Conservation (phyloP, 495 filamentous ascomycete species). For the Platismatia glauca region DNA sequence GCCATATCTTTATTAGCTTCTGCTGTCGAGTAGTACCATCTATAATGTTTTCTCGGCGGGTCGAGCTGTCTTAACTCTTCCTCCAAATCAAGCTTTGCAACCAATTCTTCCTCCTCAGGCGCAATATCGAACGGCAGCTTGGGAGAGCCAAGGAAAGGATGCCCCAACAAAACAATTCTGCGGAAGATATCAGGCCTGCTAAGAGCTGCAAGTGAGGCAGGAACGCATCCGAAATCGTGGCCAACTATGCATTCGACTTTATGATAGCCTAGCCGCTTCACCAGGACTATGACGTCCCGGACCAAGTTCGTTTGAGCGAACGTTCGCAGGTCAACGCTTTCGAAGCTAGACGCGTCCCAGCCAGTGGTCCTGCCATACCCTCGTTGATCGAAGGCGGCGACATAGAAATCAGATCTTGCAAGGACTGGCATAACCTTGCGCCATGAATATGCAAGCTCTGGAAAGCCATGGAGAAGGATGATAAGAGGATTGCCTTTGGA, state of each 20-base stretch:
- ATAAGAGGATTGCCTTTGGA: constrained; percentile 44
- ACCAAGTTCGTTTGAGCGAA: constrained; percentile 52
- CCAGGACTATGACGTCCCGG: constrained; percentile 52
- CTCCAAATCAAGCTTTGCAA: constrained; percentile 43
- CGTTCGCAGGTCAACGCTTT: constrained; percentile 45
- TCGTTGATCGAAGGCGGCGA: constrained; percentile 58
- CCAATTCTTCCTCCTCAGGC: constrained; percentile 25
- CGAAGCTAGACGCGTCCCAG: constrained; percentile 45
- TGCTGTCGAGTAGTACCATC: constrained; percentile 56
- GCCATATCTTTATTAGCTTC: constrained; percentile 51
- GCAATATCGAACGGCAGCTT: constrained; percentile 3
- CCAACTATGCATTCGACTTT: constrained; percentile 53
- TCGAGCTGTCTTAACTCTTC: constrained; percentile 43
- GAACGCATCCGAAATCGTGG: constrained; percentile 58
- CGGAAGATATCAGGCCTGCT: constrained; percentile 57
- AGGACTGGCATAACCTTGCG: constrained; percentile 51
- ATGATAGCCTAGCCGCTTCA: constrained; percentile 50
- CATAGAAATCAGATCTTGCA: constrained; percentile 49
- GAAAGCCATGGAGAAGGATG: constrained; percentile 56
- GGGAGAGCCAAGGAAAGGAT: constrained; percentile 47
- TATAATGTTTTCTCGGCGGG: constrained; percentile 56
- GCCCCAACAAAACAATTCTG: constrained; percentile 44
- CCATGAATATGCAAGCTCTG: constrained; percentile 63
- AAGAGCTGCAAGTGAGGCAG: constrained; percentile 49
- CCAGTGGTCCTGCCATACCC: constrained; percentile 59